Percentiles rank a stretch among this genome's conserved stretches.
phyloP scores from a whole-genome alignment of 106 monocot species.

The Acorus calamus region DNA sequence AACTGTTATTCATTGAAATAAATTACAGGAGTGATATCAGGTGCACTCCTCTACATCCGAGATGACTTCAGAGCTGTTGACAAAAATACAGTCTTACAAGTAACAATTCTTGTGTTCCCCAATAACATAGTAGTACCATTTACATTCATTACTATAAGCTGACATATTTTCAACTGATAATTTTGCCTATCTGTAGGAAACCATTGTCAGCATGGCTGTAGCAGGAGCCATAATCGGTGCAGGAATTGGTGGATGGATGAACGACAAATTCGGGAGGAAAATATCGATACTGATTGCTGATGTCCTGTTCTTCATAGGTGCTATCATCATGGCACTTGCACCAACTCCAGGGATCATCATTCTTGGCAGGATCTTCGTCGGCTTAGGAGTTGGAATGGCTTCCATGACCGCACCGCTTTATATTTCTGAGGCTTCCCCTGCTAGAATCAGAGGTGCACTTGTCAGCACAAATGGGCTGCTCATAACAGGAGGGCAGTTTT shows the following conservation, averaged over 20 bases:
- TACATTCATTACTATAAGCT: too few relatives aligned
- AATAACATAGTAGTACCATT: background rate
- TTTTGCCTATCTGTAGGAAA: slow-evolving; percentile 39
- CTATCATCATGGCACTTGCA: slow-evolving; percentile 64
- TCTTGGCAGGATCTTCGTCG: slow-evolving; percentile 79
- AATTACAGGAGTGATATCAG: slow-evolving; percentile 69
- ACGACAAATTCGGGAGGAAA: slow-evolving; percentile 65
- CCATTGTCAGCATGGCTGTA: slow-evolving; percentile 98
- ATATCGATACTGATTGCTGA: slow-evolving; percentile 63
- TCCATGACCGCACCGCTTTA: slow-evolving; percentile 94
- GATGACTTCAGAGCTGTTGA: slow-evolving; percentile 66
- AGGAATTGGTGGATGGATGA: slow-evolving; percentile 77
- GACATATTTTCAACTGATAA: too few relatives aligned
- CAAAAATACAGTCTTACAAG: slow-evolving; percentile 49
- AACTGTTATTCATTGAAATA: too few relatives aligned
- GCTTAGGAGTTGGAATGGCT: slow-evolving; percentile 90
- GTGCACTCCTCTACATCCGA: slow-evolving; percentile 74
- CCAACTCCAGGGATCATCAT: slow-evolving; percentile 62
- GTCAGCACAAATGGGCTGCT: slow-evolving; percentile 82
- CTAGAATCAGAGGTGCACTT: slow-evolving; percentile 74
- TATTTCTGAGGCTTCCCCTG: slow-evolving; percentile 94
- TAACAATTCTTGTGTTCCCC: background rate
- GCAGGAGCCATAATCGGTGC: slow-evolving; percentile 89
- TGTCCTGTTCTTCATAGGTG: slow-evolving; percentile 68
- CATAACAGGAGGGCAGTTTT: slow-evolving; percentile 87